Evolutionary conservation across 2,329 filamentous ascomycete species (phyloP).

Genomic region (Immersiporthe knoxdaviesiana): DNA sequence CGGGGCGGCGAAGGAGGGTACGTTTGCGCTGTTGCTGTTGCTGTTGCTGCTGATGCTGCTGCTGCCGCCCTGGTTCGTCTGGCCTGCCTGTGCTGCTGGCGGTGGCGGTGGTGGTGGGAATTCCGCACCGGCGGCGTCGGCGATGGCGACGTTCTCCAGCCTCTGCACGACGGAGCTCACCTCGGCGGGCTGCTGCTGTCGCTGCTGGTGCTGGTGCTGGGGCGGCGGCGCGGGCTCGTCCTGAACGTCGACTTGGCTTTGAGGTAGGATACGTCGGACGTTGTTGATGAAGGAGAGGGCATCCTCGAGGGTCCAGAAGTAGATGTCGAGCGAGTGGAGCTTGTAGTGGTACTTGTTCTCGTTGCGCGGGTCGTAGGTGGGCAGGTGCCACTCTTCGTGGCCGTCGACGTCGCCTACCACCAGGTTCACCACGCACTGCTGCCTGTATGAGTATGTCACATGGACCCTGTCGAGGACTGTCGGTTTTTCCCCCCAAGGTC

Average conservation of each 20-base stretch:
- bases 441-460: conserved; percentile 73
- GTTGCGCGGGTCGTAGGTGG: conserved; percentile 71
- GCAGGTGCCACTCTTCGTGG: conserved; percentile 73
- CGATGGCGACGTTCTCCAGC: conserved; percentile 72
- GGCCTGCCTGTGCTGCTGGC: background rate
- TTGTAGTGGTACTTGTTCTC: conserved; percentile 80
- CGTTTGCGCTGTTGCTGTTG: conserved; percentile 33
- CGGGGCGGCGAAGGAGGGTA: conserved; percentile 46
- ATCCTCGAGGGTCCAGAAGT: conserved; percentile 78
- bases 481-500: conserved; percentile 22
- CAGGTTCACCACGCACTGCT: conserved; percentile 71
- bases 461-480: conserved; percentile 67
- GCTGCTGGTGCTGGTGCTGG: conserved; percentile 38
- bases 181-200: conserved; percentile 44
- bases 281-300: conserved; percentile 72
- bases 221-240: conserved; percentile 63
- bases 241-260: conserved; percentile 62
- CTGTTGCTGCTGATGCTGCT: background rate
- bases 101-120: conserved; percentile 25
- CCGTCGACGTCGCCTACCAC: conserved; percentile 59
- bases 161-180: conserved; percentile 75
- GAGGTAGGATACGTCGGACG: conserved; percentile 66
- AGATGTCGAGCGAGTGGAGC: conserved; percentile 75
- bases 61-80: conserved; percentile 10
- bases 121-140: conserved; percentile 54